Percentiles rank a stretch among this genome's conserved stretches.
phyloP scores from a whole-genome alignment of 2,329 filamentous ascomycete species.

The Gremmenia infestans region DNA sequence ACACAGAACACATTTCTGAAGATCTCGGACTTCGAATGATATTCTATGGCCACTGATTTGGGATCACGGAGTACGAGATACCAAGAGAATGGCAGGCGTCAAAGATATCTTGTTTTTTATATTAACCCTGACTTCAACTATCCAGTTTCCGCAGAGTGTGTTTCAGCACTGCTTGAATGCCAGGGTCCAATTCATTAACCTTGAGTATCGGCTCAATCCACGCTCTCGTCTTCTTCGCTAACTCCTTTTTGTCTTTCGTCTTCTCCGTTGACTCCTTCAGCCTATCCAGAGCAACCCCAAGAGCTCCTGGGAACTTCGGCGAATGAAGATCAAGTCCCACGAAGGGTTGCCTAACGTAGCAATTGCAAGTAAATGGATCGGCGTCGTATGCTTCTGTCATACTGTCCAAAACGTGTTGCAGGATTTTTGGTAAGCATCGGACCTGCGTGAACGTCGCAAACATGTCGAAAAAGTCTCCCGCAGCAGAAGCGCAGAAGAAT shows the following conservation, averaged over 20 bases:
- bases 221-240: conserved; percentile 44
- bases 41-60: too few relatives aligned
- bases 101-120: too few relatives aligned
- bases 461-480: conserved; percentile 74
- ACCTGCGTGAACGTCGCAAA: conserved; percentile 66
- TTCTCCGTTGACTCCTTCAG: conserved; percentile 50
- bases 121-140: not conserved
- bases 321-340: conserved; percentile 59
- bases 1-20: too few relatives aligned
- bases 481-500: conserved; percentile 60
- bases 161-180: conserved; percentile 50
- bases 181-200: conserved; percentile 48
- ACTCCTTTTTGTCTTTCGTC: conserved; percentile 38
- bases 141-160: conserved; percentile 35
- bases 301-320: conserved; percentile 65
- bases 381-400: conserved; percentile 57
- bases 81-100: too few relatives aligned
- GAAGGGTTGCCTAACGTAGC: conserved; percentile 66
- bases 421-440: conserved; percentile 58
- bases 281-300: conserved; percentile 59
- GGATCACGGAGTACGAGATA: too few relatives aligned
- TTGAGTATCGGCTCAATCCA: conserved; percentile 53
- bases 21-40: too few relatives aligned
- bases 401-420: conserved; percentile 66
- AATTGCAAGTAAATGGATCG: conserved; percentile 60